Base-by-base conservation (phyloP, 257 asterid species). In the Nicotiana otophora region DNA sequence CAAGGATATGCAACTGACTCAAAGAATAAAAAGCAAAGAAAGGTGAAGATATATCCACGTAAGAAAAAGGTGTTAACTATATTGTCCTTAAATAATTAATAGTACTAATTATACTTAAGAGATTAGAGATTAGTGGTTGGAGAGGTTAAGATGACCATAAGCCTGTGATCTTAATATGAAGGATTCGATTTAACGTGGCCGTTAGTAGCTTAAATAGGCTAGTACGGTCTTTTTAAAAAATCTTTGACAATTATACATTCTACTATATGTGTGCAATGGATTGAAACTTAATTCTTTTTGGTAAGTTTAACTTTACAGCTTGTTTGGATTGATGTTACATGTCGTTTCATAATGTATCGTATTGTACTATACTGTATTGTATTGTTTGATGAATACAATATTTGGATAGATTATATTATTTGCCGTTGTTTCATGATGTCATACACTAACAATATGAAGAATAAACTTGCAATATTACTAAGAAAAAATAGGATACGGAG, bases 111-210 rank as follows among this genome's bases (percentile, higher is more conserved):
- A 30, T 39, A 20, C 61, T 80, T 67, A 39, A 39, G 17, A 51
- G 57, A 12, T 51, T 28, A 15, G 48, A 55, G 81, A 42, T 42
- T 42, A 42, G 77, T 34, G 64, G 68, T 33, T 77, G 62, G 57
- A 79, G 67, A 36, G 28, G 4, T 36, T 46, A 70, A 6, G 57
- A 63, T 42, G 78, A 74, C 6, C 42, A 77, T 58, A 80, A 28
- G 72, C 83, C 60, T 77, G 75, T 62, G 77, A 75, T 81, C 57
- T 30, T 15, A 67, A 70, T 69, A 3, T 36, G 61, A 14, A 72
- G 83, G 86, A 83, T 81, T 55, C 66, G 46, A 86, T 86, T 68
- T 83, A 55, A 55, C 16, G 61, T 16, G 20, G 61, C 79, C 5
- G 17, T 6, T 16, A 77, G 34, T 10, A 16, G 20, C 20, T 55